A percentile compares a stretch with the other conserved stretches of the same genome.
These are phyloP conservation scores for Macrolepiota albuminosa DNA, from an alignment of 768 basidiomycete species.

Conservation along the genomic window DNA sequence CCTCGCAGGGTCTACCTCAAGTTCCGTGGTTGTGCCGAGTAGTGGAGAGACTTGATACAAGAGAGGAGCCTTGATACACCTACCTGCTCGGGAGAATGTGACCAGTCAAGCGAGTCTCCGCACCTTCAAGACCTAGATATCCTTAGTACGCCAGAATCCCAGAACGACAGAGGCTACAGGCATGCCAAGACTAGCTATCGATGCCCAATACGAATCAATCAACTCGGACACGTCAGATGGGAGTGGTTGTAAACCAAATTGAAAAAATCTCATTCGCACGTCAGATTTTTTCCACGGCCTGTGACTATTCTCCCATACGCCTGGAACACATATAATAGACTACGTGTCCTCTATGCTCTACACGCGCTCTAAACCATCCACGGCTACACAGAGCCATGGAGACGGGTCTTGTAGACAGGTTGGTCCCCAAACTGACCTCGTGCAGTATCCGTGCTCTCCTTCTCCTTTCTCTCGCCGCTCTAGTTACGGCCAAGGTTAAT, in stretches of 20 bases:
- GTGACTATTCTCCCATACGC: conserved; percentile 1
- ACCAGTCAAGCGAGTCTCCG: not conserved
- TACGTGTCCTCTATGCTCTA: not conserved
- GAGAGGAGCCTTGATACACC: not conserved
- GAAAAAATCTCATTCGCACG: not conserved
- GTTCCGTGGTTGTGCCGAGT: not conserved
- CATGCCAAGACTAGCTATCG: not conserved
- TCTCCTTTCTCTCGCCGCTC: conserved; percentile 3
- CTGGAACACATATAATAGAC: not conserved
- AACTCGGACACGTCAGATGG: not conserved
- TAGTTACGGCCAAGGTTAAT: conserved; percentile 6
- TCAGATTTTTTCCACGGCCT: conserved; percentile 1
- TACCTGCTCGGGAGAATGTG: not conserved
- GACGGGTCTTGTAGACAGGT: not conserved
- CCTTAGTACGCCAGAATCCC: not conserved
- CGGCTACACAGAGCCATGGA: not conserved
- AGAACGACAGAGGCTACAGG: not conserved
- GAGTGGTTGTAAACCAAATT: not conserved
- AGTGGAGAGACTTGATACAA: not conserved
- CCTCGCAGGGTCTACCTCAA: not conserved
- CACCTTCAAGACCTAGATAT: not conserved
- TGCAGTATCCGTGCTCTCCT: conserved; percentile 4
- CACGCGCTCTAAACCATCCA: not conserved
- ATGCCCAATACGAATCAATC: not conserved
- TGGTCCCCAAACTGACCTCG: not conserved